Evolutionary conservation across 805 yeast species (phyloP), one percentile per base, ranked within the genome.

Genomic region (Hanseniaspora pseudoguilliermondii): DNA sequence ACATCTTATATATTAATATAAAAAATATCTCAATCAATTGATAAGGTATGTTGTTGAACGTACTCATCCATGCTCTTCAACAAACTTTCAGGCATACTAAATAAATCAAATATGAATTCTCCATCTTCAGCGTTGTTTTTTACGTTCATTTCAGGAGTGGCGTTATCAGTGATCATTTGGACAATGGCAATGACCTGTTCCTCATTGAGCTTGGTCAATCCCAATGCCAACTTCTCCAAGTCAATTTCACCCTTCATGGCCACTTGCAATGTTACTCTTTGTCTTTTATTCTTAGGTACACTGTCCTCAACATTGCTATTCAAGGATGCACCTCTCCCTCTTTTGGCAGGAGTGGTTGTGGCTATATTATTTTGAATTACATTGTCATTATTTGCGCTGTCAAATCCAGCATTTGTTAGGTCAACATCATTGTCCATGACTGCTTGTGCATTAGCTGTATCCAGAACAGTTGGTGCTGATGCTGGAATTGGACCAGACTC

Each of bases 81-180:
- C 67, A 93, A 74, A 43, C 85, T 81, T 67, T 91, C 97, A 21
- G 97, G 97, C 61, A 91, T 75, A 29, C 97, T 90, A 70, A 81
- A 90, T 62, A 91, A 77, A 71, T 91, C 98, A 86, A 91, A 87
- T 55, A 95, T 88, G 69, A 93, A 91, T 73, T 93, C 97, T 54
- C 98, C 98, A 64, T 87, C 91, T 59, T 91, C 97, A 51, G 87
- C 89, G 65, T 91, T 95, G 69, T 93, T 91, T 67, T 90, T 90
- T 63, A 91, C 84, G 70, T 85, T 89, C 95, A 91, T 91, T 49
- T 91, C 97, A 47, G 87, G 81, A 5, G 97, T 88, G 66, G 87
- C 80, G 72, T 93, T 93, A 69, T 91, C 97, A 46, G 95, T 89
- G 42, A 91, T 93, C 96, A 91, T 90, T 71, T 91, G 97, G 55